Percentiles rank a stretch among this genome's conserved stretches.
Evolutionary conservation across 2,329 filamentous ascomycete species (phyloP).

Genomic region (Penicillium paneum): DNA sequence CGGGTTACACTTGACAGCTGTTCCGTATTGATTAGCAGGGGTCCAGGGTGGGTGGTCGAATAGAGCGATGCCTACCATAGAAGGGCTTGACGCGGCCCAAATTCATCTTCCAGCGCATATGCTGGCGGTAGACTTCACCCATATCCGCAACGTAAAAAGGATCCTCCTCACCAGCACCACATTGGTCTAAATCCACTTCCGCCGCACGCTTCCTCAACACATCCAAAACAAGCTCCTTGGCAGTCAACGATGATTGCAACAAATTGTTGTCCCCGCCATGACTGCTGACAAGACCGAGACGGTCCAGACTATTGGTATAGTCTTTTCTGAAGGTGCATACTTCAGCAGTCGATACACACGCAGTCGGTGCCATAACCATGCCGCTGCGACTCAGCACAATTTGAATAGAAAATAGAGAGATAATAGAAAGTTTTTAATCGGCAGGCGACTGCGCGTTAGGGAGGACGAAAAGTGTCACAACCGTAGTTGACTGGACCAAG

Average conservation of each 20-base stretch:
- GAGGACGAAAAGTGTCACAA: constrained; percentile 92
- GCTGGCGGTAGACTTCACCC: constrained; percentile 97
- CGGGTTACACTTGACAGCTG: constrained; percentile 98
- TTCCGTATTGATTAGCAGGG: constrained; percentile 5
- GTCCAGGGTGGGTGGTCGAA: not conserved
- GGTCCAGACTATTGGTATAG: constrained; percentile 26
- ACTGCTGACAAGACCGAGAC: constrained; percentile 36
- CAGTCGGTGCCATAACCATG: constrained; percentile 71
- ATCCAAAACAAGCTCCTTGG: constrained; percentile 81
- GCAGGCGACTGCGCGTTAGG: constrained; percentile 63
- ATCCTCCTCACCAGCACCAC: constrained; percentile 90
- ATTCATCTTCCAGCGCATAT: constrained; percentile 95
- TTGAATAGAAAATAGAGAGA: constrained; percentile 21
- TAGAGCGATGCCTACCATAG: constrained; percentile 64
- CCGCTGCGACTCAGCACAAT: constrained; percentile 33
- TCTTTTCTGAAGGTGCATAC: constrained; percentile 39
- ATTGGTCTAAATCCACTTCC: constrained; percentile 79
- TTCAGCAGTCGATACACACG: constrained; percentile 52
- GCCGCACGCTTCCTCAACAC: constrained; percentile 83
- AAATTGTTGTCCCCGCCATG: constrained; percentile 45
- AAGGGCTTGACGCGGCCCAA: constrained; percentile 90
- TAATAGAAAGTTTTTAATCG: constrained; percentile 17
- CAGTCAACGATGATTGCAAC: constrained; percentile 45
- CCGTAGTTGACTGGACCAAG: constrained; percentile 88
- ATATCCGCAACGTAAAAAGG: constrained; percentile 98